Evolutionary conservation across 169 alveolate species (phyloP).

Genomic region (Perkinsus marinus): DNA sequence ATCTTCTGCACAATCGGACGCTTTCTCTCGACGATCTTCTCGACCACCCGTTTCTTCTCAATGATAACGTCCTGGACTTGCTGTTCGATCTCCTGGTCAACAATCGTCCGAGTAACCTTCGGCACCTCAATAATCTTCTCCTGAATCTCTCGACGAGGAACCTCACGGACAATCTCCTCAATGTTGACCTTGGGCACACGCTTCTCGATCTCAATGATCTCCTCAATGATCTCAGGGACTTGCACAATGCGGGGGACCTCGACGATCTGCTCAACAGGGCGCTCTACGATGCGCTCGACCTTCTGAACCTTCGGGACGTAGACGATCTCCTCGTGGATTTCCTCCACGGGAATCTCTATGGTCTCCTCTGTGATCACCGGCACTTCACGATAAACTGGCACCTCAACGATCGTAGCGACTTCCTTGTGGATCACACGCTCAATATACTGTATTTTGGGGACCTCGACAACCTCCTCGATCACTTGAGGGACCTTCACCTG

Average conservation of each 20-base stretch:
- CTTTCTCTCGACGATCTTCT: slow-evolving; percentile 52
- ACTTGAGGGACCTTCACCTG: slow-evolving; percentile 50
- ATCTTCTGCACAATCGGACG: slow-evolving; percentile 52
- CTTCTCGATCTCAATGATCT: neutral
- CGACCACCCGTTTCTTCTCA: slow-evolving; percentile 37
- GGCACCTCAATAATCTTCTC: neutral
- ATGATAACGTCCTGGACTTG: neutral
- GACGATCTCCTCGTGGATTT: neutral
- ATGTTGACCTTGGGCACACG: neutral
- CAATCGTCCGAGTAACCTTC: neutral
- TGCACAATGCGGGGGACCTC: neutral
- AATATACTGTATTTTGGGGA: slow-evolving; percentile 53
- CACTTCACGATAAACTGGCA: slow-evolving; percentile 52
- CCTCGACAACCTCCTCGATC: slow-evolving; percentile 55
- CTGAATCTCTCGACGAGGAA: neutral
- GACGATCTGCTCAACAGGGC: neutral
- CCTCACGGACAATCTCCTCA: neutral
- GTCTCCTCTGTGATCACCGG: slow-evolving; percentile 55
- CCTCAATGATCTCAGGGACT: neutral
- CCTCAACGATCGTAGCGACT: slow-evolving; percentile 46
- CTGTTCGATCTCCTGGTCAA: neutral
- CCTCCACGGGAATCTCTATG: slow-evolving; percentile 2
- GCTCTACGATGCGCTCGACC: neutral
- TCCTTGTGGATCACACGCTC: slow-evolving; percentile 54
- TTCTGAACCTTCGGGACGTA: neutral